Evolutionary conservation across 768 basidiomycete species (phyloP).

Genomic region (Tremella yokohamensis): DNA sequence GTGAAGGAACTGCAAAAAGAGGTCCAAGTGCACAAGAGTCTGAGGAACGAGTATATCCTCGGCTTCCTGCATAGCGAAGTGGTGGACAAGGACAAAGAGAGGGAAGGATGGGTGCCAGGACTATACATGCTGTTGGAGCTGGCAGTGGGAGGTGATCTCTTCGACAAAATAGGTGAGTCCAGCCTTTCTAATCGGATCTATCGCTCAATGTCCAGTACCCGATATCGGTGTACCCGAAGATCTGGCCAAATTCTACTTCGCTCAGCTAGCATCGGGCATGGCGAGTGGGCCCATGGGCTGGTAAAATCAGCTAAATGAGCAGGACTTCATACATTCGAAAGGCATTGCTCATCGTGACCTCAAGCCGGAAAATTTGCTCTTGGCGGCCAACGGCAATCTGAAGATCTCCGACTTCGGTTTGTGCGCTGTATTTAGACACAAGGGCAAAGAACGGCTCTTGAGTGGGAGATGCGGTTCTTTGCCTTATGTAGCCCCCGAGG

Average conservation of each 20-base stretch:
- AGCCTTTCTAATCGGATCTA: background rate
- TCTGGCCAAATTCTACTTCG: constrained; percentile 84
- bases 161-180: constrained; percentile 91
- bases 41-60: constrained; percentile 69
- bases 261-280: constrained; percentile 77
- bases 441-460: constrained; percentile 72
- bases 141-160: constrained; percentile 89
- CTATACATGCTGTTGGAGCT: constrained; percentile 91
- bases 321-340: constrained; percentile 80
- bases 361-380: constrained; percentile 91
- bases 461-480: constrained; percentile 84
- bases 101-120: constrained; percentile 63
- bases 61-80: constrained; percentile 75
- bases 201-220: constrained; percentile 57
- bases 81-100: constrained; percentile 58
- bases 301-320: background rate
- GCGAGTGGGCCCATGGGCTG: constrained; percentile 54
- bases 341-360: constrained; percentile 95
- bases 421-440: constrained; percentile 81
- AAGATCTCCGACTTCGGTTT: constrained; percentile 96
- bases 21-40: constrained; percentile 75
- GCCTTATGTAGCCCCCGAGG: constrained; percentile 93
- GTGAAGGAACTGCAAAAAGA: constrained; percentile 86
- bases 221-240: constrained; percentile 83
- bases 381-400: constrained; percentile 74